These are phyloP conservation scores for Urochloa ruziziensis DNA, from an alignment of 176 grass and related monocot genomes.

Conservation along the genomic window DNA sequence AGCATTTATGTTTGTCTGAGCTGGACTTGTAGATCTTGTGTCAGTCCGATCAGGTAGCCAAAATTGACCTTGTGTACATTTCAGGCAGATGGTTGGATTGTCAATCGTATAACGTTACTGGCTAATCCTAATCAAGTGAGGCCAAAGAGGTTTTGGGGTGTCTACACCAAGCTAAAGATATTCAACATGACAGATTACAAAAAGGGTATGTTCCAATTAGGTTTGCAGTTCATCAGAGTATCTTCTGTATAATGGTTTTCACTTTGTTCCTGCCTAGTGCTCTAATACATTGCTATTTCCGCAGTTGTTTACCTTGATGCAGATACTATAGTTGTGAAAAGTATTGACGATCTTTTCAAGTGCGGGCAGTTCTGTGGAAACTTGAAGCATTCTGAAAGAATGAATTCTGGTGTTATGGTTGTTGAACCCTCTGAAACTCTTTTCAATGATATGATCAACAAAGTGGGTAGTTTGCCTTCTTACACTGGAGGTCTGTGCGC, in stretches of 20 bases:
- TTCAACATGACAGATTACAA: slow-evolving; percentile 86
- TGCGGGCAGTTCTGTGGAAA: slow-evolving; percentile 95
- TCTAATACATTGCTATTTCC: background rate
- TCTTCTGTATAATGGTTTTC: background rate
- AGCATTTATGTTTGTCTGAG: background rate
- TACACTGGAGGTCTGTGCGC: slow-evolving; percentile 79
- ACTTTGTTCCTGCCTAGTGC: background rate
- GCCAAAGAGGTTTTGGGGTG: slow-evolving; percentile 93
- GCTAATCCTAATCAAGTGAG: slow-evolving; percentile 83
- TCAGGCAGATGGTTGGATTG: slow-evolving; percentile 93
- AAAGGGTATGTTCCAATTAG: slow-evolving; percentile 45
- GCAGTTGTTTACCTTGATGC: slow-evolving; percentile 92
- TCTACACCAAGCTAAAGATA: slow-evolving; percentile 95
- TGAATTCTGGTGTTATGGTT: slow-evolving; percentile 98
- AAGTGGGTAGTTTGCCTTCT: slow-evolving; percentile 74
- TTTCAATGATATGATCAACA: slow-evolving; percentile 83
- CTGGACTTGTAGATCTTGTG: background rate
- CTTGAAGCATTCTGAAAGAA: slow-evolving; percentile 95
- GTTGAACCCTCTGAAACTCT: slow-evolving; percentile 88
- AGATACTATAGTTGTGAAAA: slow-evolving; percentile 95
- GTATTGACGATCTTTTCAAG: slow-evolving; percentile 86
- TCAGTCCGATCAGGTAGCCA: background rate
- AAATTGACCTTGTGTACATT: slow-evolving; percentile 16
- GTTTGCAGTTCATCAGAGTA: background rate
- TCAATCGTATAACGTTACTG: slow-evolving; percentile 68